Conservation (phyloP, 805 yeast genomes). For the Nakazawaea sp. region DNA sequence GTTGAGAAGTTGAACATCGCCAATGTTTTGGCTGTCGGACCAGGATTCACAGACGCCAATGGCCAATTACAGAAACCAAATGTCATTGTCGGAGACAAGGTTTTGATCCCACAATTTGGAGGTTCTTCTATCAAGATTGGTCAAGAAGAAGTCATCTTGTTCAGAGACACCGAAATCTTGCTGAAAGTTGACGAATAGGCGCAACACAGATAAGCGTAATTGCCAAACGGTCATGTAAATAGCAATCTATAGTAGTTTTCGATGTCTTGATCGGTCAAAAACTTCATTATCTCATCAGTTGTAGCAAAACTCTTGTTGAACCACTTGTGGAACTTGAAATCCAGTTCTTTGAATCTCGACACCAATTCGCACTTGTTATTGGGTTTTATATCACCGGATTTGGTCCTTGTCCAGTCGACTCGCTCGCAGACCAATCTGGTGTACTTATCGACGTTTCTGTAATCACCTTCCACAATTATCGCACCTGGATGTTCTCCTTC, state of each 20-base stretch:
- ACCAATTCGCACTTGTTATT: slow-evolving; percentile 39
- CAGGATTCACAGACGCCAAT: slow-evolving; percentile 72
- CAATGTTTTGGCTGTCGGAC: slow-evolving; percentile 90
- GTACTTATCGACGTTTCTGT: slow-evolving; percentile 52
- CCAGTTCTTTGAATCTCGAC: slow-evolving; percentile 67
- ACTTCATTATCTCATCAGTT: slow-evolving; percentile 42
- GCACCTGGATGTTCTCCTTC: slow-evolving; percentile 37
- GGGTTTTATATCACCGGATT: slow-evolving; percentile 21
- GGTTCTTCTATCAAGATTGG: slow-evolving; percentile 86
- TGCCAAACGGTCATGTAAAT: too few relatives aligned
- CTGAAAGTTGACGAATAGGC: slow-evolving; percentile 70
- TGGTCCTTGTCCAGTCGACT: slow-evolving; percentile 63
- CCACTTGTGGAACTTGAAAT: slow-evolving; percentile 60
- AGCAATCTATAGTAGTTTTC: slow-evolving; percentile 55
- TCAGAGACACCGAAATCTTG: slow-evolving; percentile 90
- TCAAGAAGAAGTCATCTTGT: slow-evolving; percentile 73
- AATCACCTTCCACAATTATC: slow-evolving; percentile 72
- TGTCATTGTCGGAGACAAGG: slow-evolving; percentile 88
- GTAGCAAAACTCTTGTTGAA: slow-evolving; percentile 46
- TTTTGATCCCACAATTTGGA: slow-evolving; percentile 90
- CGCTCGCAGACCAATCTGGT: slow-evolving; percentile 53
- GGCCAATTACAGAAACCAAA: slow-evolving; percentile 70
- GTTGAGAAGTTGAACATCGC: slow-evolving; percentile 92
- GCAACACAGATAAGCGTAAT: too few relatives aligned
- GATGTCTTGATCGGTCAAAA: slow-evolving; percentile 43